phyloP scores from a whole-genome alignment of 768 basidiomycete species.

The Chlorophyllum brunneum region DNA sequence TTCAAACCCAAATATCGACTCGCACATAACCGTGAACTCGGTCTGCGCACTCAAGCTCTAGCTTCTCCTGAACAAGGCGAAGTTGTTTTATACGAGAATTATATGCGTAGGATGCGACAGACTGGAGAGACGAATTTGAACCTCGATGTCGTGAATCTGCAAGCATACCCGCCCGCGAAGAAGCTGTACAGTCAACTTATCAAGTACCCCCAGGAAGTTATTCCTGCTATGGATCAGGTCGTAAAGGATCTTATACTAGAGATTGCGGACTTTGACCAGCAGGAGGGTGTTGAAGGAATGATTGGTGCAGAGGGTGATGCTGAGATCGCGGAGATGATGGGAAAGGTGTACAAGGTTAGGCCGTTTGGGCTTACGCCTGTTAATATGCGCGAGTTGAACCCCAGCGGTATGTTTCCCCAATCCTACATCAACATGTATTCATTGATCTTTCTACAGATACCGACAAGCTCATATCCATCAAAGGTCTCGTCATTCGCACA shows the following conservation, averaged over 20 bases:
- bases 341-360: conserved; percentile 86
- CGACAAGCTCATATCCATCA: conserved; percentile 94
- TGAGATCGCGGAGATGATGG: conserved; percentile 86
- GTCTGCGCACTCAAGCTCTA: conserved; percentile 46
- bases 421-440: background rate
- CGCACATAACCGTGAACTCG: conserved; percentile 62
- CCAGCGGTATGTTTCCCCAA: conserved; percentile 68
- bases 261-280: conserved; percentile 76
- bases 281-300: conserved; percentile 71
- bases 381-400: conserved; percentile 96
- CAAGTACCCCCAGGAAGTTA: conserved; percentile 95
- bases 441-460: conserved; percentile 62
- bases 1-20: conserved; percentile 92
- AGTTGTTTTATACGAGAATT: conserved; percentile 69
- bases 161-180: conserved; percentile 79
- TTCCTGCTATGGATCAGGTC: conserved; percentile 96
- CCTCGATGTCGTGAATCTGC: conserved; percentile 81
- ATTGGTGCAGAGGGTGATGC: conserved; percentile 70
- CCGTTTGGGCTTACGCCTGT: conserved; percentile 81
- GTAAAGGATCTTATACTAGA: conserved; percentile 92
- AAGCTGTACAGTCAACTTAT: conserved; percentile 82
- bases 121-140: conserved; percentile 94
- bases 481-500: conserved; percentile 95
- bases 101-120: conserved; percentile 81
- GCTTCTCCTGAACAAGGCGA: conserved; percentile 65